Conservation (phyloP, 2,329 filamentous ascomycete species). For the Monascus ruber region DNA sequence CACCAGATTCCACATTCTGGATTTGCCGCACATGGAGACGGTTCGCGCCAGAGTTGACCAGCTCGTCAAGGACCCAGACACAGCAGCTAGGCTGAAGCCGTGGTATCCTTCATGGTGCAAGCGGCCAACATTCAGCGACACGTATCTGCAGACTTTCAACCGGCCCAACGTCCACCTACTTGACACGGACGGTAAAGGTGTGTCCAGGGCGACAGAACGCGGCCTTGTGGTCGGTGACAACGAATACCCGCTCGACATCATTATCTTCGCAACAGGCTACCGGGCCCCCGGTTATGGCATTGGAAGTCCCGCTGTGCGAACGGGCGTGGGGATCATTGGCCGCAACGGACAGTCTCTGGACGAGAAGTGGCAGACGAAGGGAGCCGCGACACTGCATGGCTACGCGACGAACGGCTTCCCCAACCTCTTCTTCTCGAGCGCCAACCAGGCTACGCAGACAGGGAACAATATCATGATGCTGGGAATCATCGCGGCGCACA, state of each 20-base stretch:
- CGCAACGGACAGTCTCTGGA: conserved; percentile 34
- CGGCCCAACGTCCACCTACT: conserved; percentile 45
- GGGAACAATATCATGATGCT: conserved; percentile 30
- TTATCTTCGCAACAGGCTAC: conserved; percentile 40
- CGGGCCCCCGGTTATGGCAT: conserved; percentile 11
- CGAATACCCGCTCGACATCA: conserved; percentile 38
- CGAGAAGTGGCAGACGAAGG: conserved; percentile 34
- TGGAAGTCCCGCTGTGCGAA: conserved; percentile 17
- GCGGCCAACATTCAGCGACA: not conserved
- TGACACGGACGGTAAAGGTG: conserved; percentile 46
- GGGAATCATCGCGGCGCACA: conserved; percentile 30
- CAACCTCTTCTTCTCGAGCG: conserved; percentile 42
- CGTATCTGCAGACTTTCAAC: not conserved
- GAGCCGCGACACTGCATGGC: conserved; percentile 43
- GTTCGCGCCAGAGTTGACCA: not conserved
- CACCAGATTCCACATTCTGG: not conserved
- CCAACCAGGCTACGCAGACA: conserved; percentile 31
- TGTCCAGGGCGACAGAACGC: conserved; percentile 34
- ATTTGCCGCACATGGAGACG: not conserved
- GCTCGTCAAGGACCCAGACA: not conserved
- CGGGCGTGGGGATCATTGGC: conserved; percentile 32
- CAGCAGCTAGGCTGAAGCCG: not conserved
- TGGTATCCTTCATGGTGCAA: not conserved
- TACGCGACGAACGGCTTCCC: conserved; percentile 40
- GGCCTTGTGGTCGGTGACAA: conserved; percentile 34